phyloP scores from a whole-genome alignment of 2,329 filamentous ascomycete species.

The Emmonsiellopsis sp. region DNA sequence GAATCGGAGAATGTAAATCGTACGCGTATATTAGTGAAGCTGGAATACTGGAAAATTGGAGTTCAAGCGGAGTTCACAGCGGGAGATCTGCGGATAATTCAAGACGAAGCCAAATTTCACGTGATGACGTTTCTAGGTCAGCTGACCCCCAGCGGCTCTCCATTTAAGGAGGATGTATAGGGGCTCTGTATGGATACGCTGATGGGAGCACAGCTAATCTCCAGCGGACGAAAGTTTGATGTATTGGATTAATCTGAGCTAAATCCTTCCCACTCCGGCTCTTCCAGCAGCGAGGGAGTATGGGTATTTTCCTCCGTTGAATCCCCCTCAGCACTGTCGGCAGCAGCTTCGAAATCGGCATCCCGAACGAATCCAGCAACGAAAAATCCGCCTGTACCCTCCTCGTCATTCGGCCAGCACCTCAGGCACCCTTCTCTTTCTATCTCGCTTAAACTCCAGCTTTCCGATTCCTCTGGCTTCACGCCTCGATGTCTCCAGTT shows the following conservation, averaged over 20 bases:
- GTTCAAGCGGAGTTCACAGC: no score
- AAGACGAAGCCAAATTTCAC: not conserved
- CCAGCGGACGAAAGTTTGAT: not conserved
- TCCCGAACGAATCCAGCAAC: conserved; percentile 75
- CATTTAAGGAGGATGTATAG: no score
- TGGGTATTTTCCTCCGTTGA: not conserved
- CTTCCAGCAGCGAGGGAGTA: conserved; percentile 8
- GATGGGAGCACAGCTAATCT: not conserved
- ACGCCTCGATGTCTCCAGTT: conserved; percentile 63
- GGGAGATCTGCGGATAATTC: no score
- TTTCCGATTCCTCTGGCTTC: conserved; percentile 27
- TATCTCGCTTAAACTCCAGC: conserved; percentile 31
- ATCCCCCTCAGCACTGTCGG: conserved; percentile 5
- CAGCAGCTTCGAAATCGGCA: conserved; percentile 21
- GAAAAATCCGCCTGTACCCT: conserved; percentile 92
- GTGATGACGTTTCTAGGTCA: not conserved
- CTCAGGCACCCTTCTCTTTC: conserved; percentile 64
- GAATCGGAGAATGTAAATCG: not conserved
- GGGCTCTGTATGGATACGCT: no score
- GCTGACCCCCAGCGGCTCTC: no score
- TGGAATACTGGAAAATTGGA: not conserved
- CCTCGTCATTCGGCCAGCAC: conserved; percentile 68
- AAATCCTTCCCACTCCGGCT: conserved; percentile 38
- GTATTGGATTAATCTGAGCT: conserved; percentile 21
- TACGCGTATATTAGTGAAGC: not conserved